These are phyloP conservation scores for Blastobotrys peoriensis DNA, from an alignment of 805 yeast species.

Conservation along the genomic window DNA sequence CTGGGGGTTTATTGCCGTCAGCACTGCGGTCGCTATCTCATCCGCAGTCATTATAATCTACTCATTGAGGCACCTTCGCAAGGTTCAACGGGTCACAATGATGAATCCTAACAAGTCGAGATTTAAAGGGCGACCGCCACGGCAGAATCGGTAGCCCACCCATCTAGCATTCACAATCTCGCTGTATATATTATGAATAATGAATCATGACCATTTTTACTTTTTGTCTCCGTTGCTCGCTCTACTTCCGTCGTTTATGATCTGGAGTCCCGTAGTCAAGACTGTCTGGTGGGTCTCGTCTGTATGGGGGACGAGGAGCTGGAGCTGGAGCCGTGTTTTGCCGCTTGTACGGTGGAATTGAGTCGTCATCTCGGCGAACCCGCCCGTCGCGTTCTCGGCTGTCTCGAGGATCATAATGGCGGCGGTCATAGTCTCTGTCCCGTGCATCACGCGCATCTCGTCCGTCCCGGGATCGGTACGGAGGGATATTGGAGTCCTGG, in stretches of 20 bases:
- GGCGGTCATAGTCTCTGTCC: not conserved
- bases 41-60: conserved; percentile 42
- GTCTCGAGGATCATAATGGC: not conserved
- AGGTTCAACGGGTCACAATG: conserved; percentile 70
- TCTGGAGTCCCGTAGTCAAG: not conserved
- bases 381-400: conserved; percentile 2
- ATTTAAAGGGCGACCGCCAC: no score
- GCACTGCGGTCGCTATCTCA: conserved; percentile 40
- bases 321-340: conserved; percentile 1
- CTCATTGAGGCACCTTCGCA: conserved; percentile 53
- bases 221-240: no score
- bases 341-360: conserved; percentile 9
- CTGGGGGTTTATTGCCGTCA: conserved; percentile 57
- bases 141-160: no score
- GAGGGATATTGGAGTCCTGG: conserved; percentile 1
- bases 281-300: conserved; percentile 3
- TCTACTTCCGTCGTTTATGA: no score
- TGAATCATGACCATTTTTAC: no score
- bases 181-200: no score
- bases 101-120: conserved; percentile 8
- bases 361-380: not conserved
- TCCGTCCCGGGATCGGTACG: not conserved
- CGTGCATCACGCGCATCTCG: conserved; percentile 1
- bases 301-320: conserved; percentile 9
- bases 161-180: no score